Conservation (phyloP, 352 stramenopile genomes). For the Phytopythium mirpurense region DNA sequence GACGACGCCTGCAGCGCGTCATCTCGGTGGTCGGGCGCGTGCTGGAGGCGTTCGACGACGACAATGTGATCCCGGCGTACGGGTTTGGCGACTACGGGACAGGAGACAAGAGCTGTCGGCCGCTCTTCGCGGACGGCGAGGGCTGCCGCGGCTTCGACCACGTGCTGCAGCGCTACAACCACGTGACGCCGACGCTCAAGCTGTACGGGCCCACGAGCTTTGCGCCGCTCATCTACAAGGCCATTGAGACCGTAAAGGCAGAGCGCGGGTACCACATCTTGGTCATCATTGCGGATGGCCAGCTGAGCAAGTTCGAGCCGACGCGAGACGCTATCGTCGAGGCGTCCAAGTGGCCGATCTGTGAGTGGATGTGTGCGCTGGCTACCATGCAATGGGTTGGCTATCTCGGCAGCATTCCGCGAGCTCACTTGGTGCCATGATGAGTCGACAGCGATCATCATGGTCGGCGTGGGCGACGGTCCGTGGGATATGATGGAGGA, state of each 20-base stretch:
- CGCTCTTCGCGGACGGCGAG: constrained; percentile 23
- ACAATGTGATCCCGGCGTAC: constrained; percentile 71
- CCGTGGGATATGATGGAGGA: constrained; percentile 73
- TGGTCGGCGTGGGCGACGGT: constrained; percentile 55
- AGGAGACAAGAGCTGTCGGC: constrained; percentile 42
- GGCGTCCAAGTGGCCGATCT: constrained; percentile 60
- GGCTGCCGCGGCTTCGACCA: constrained; percentile 52
- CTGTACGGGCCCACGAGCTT: constrained; percentile 73
- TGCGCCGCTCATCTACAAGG: constrained; percentile 56
- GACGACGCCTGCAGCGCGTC: constrained; percentile 36
- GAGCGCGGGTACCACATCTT: constrained; percentile 72
- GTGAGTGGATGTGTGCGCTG: constrained; percentile 20
- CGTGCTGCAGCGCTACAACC: constrained; percentile 55
- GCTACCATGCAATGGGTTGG: too few species aligned
- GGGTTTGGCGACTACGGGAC: constrained; percentile 63
- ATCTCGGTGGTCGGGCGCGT: constrained; percentile 60
- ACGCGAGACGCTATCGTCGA: constrained; percentile 59
- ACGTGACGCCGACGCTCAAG: constrained; percentile 46
- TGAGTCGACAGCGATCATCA: constrained; percentile 37
- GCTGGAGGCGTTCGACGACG: constrained; percentile 72
- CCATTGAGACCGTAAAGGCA: constrained; percentile 35
- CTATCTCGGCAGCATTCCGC: too few species aligned
- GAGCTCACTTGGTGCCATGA: background rate
- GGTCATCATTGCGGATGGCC: constrained; percentile 64
- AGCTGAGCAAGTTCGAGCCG: constrained; percentile 48